Base-by-base conservation (phyloP, 164 flowering plant genomes). In the Chimonanthus salicifolius region DNA sequence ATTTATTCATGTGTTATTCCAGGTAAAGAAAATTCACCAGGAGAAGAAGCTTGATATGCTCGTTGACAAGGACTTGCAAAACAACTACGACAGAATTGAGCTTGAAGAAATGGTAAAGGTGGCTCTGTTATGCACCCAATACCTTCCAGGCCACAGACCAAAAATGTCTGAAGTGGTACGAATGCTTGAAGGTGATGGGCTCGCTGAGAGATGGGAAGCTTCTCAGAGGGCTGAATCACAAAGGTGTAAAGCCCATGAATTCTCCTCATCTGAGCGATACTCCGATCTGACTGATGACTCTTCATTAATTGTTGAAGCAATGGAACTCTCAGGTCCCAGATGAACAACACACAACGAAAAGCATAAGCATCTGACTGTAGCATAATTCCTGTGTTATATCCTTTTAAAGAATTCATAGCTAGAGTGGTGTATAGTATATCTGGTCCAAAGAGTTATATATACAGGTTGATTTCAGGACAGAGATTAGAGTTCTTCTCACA, bases 191-290 rank as follows among this genome's bases (percentile, higher is more conserved):
- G 96, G 93, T 0, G 92, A 90, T 68, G 95, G 91, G 21, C 79
- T 89, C 62, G 92, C 90, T 0, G 91, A 90, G 82, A 87, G 81
- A 80, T 91, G 96, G 96, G 97, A 87, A 68, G 92, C 94, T 43
- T 88, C 91, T 18, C 90, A 86, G 77, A 85, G 77, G 77, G 72
- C 76, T 4, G 90, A 85, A 62, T 87, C 89, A 70, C 71, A 63
- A 21, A 63, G 43, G 65, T 15, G 65, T 18, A 63, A 4, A 63
- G 65, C 44, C 7, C 65, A 63, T 63, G 65, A 63, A 6, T 63
- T 63, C 65, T 63, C 65, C 71, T 84, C 88, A 44, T 89, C 91
- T 5, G 93, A 89, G 72, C 74, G 89, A 48, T 89, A 84, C 75
- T 89, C 91, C 66, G 91, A 88, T 76, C 88, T 89, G 75, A 89